phyloP scores from a whole-genome alignment of 169 alveolate genomes.

The Hepatocystis sp. region DNA sequence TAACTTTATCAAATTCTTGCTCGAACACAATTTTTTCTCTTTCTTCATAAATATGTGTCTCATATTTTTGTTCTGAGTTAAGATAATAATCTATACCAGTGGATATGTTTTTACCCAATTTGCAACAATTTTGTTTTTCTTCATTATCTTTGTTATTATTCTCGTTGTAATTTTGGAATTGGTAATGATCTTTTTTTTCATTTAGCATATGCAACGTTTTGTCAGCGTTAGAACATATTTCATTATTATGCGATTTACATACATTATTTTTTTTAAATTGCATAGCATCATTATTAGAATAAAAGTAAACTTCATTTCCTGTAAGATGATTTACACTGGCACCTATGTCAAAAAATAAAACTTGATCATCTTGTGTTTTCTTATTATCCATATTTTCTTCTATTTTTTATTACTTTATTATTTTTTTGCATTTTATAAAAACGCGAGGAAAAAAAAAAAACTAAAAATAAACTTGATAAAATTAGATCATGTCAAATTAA shows the following conservation, averaged over 20 bases:
- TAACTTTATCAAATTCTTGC: conserved; percentile 47
- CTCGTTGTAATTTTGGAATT: background rate
- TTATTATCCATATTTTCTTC: conserved; percentile 27
- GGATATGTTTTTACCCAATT: background rate
- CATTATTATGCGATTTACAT: background rate
- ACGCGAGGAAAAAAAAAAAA: too few relatives aligned
- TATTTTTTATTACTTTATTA: background rate
- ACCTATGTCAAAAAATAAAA: conserved; percentile 26
- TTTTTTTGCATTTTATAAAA: too few relatives aligned
- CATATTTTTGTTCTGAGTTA: conserved; percentile 1
- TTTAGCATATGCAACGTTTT: background rate
- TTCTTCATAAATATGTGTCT: conserved; percentile 17
- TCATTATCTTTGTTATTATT: background rate
- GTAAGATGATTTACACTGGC: conserved; percentile 67
- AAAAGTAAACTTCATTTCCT: conserved; percentile 69
- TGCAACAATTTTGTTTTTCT: background rate
- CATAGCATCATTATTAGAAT: conserved; percentile 50
- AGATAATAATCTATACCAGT: background rate
- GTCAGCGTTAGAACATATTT: background rate
- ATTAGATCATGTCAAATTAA: too few relatives aligned
- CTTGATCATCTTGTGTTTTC: conserved; percentile 20
- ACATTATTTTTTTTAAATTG: conserved; percentile 4
- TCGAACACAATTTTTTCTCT: conserved; percentile 69
- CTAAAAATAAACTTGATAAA: too few relatives aligned
- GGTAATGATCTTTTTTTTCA: background rate